A percentile compares a stretch with the other conserved stretches of the same genome.
These are phyloP conservation scores for Dacryopinax primogenitus DNA, from an alignment of 768 basidiomycete genomes.

Conservation along the genomic window DNA sequence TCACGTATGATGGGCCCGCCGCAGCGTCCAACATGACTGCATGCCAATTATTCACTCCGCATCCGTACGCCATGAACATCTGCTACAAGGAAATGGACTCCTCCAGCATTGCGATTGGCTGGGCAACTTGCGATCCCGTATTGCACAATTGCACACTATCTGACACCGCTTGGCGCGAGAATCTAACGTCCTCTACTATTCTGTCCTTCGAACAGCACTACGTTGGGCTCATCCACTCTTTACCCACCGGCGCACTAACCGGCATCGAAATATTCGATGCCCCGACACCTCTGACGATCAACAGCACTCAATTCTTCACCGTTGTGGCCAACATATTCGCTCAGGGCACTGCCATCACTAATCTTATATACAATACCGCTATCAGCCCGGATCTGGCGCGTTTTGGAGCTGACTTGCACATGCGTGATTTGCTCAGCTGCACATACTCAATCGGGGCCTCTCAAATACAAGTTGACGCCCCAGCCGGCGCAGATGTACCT, in stretches of 20 bases:
- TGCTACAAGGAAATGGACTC: background rate
- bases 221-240: background rate
- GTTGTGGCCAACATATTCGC: background rate
- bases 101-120: background rate
- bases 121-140: background rate
- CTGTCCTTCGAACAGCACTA: background rate
- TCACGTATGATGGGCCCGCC: background rate
- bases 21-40: slow-evolving; percentile 5
- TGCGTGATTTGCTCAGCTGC: background rate
- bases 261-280: background rate
- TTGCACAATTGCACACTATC: background rate
- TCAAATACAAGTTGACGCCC: background rate
- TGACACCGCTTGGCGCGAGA: background rate
- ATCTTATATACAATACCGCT: background rate
- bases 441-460: background rate
- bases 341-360: background rate
- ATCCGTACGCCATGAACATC: background rate
- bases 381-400: background rate
- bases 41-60: background rate
- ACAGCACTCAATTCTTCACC: background rate
- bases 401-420: background rate
- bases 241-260: background rate
- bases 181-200: background rate
- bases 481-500: background rate
- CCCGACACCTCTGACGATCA: background rate